phyloP scores from a whole-genome alignment of 768 basidiomycete genomes.

The Psilocybe sp. region DNA sequence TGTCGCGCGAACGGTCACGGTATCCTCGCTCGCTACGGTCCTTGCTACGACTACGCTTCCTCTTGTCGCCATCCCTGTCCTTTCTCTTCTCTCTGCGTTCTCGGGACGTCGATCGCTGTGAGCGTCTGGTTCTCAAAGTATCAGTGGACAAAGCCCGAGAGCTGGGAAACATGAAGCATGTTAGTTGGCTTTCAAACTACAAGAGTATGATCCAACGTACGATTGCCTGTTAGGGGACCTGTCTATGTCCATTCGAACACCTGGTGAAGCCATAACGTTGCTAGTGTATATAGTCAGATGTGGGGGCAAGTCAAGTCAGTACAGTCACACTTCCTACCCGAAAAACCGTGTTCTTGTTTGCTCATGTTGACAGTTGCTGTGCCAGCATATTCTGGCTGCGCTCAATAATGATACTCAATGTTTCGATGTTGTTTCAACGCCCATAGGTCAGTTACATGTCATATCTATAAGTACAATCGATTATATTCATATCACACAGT shows the following conservation, averaged over 20 bases:
- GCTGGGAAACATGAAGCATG: conserved; percentile 27
- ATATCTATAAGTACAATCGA: too few relatives aligned
- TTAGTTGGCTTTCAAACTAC: background rate
- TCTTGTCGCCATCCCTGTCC: conserved; percentile 55
- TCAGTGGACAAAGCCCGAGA: conserved; percentile 77
- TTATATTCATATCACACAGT: background rate
- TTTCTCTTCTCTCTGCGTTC: conserved; percentile 57
- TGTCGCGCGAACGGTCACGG: conserved; percentile 43
- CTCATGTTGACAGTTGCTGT: conserved; percentile 10
- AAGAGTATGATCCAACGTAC: conserved; percentile 34
- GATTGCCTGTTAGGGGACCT: conserved; percentile 57
- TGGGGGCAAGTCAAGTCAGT: background rate
- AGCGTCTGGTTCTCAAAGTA: conserved; percentile 68
- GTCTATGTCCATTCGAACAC: conserved; percentile 63
- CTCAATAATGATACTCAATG: background rate
- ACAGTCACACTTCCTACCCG: background rate
- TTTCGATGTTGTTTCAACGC: too few relatives aligned
- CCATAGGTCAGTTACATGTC: too few relatives aligned
- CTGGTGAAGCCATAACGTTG: conserved; percentile 43
- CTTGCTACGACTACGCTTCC: conserved; percentile 60
- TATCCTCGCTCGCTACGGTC: conserved; percentile 52
- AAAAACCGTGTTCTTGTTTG: conserved; percentile 16
- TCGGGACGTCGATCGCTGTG: conserved; percentile 69
- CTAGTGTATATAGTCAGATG: background rate
- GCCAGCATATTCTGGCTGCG: background rate